Conservation (phyloP, 306 rosid species). For the Psophocarpus tetragonolobus region DNA sequence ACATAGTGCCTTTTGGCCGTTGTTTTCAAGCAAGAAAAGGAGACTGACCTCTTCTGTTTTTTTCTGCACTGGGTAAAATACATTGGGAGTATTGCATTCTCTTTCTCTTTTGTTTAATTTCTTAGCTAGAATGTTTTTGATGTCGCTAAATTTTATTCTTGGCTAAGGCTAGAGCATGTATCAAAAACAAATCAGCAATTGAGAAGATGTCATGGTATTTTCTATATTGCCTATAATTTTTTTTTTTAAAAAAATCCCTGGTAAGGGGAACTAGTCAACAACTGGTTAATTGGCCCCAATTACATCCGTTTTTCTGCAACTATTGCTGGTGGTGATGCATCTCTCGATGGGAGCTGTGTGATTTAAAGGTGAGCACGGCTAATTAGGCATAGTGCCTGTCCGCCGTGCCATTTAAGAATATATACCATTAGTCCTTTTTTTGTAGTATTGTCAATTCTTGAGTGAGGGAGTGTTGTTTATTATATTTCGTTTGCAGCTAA, state of each 20-base stretch:
- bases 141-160: constrained; percentile 70
- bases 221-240: constrained; percentile 47
- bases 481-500: constrained; percentile 30
- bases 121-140: constrained; percentile 53
- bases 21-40: constrained; percentile 79
- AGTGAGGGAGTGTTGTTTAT: constrained; percentile 27
- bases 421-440: constrained; percentile 37
- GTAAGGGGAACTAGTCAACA: constrained; percentile 97
- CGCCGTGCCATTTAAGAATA: constrained; percentile 99
- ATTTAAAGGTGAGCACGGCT: constrained; percentile 99
- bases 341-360: constrained; percentile 85
- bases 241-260: constrained; percentile 70
- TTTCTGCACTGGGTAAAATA: constrained; percentile 83
- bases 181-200: constrained; percentile 64
- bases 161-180: constrained; percentile 53
- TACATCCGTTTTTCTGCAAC: constrained; percentile 88
- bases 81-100: constrained; percentile 78
- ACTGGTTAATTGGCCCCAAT: constrained; percentile 89
- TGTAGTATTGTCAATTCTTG: constrained; percentile 18
- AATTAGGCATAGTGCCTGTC: constrained; percentile 99
- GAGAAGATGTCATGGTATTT: constrained; percentile 80
- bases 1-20: constrained; percentile 55
- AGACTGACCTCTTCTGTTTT: constrained; percentile 73
- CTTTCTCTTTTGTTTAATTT: constrained; percentile 60
- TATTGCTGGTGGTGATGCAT: constrained; percentile 98